phyloP scores from a whole-genome alignment of 208 protist genomes.

The Trypanosomatidae sp. region DNA sequence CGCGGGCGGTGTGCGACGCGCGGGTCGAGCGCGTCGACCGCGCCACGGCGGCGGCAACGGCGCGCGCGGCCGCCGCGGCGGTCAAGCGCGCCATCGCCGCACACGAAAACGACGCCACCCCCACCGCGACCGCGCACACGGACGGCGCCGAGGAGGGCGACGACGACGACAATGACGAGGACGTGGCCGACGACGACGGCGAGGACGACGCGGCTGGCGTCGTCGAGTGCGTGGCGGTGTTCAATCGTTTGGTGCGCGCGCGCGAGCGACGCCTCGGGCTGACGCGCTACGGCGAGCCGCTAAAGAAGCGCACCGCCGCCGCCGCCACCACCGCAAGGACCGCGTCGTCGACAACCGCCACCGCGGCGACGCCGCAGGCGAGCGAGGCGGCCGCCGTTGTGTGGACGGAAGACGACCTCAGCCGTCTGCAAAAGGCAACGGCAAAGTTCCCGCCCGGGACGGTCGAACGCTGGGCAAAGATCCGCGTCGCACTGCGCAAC shows the following conservation, averaged over 20 bases:
- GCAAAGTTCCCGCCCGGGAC: slow-evolving; percentile 89
- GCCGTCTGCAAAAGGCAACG: slow-evolving; percentile 88
- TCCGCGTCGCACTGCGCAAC: slow-evolving; percentile 56
- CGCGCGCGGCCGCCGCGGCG: too few relatives aligned
- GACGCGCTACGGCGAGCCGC: slow-evolving; percentile 70
- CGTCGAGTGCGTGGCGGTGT: slow-evolving; percentile 52
- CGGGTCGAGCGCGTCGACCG: too few relatives aligned
- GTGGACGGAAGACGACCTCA: slow-evolving; percentile 90
- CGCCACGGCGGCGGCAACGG: too few relatives aligned
- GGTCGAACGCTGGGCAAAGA: slow-evolving; percentile 87
- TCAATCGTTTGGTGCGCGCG: slow-evolving; percentile 46
- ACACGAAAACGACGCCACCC: too few relatives aligned
- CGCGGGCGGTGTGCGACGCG: slow-evolving; percentile 14
- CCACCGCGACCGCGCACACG: too few relatives aligned
- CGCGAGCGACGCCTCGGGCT: slow-evolving; percentile 51
- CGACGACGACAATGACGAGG: too few relatives aligned
- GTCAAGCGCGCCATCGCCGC: too few relatives aligned
- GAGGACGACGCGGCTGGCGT: slow-evolving; percentile 7
- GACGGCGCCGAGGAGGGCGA: too few relatives aligned
- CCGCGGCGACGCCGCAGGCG: neutral
- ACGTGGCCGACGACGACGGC: too few relatives aligned
- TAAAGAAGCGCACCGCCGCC: slow-evolving; percentile 37
- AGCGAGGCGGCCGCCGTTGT: slow-evolving; percentile 4
- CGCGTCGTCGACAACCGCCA: slow-evolving; percentile 3
- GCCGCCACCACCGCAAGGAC: slow-evolving; percentile 1